A percentile compares a stretch with the other conserved stretches of the same genome.
These are phyloP conservation scores for Agapanthus africanus DNA, from an alignment of 106 monocot genomes.

Conservation along the genomic window DNA sequence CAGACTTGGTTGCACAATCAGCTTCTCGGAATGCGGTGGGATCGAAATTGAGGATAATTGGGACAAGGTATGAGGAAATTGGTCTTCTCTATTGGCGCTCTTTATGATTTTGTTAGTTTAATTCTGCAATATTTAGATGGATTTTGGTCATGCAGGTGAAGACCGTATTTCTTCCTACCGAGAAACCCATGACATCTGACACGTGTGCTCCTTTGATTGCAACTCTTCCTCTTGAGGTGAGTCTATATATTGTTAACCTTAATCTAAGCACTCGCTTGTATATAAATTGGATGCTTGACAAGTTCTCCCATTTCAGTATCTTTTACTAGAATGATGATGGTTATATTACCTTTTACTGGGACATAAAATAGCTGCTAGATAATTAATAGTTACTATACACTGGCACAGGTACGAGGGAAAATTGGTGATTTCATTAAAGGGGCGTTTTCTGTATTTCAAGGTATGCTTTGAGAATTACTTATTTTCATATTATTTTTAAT, in stretches of 20 bases:
- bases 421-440: slow-evolving; percentile 90
- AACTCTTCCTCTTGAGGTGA: slow-evolving; percentile 96
- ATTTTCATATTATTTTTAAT: too few relatives aligned
- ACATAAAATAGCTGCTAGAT: neutral
- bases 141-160: slow-evolving; percentile 46
- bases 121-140: neutral
- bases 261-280: neutral
- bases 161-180: slow-evolving; percentile 75
- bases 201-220: slow-evolving; percentile 85
- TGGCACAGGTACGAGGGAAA: slow-evolving; percentile 65
- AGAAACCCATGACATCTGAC: slow-evolving; percentile 65
- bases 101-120: neutral
- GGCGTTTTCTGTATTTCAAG: slow-evolving; percentile 89
- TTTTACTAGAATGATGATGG: neutral
- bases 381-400: neutral
- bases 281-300: neutral
- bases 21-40: slow-evolving; percentile 98
- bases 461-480: too few relatives aligned
- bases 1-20: slow-evolving; percentile 80
- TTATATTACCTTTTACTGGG: neutral
- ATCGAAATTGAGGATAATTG: slow-evolving; percentile 99
- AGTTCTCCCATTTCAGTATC: neutral
- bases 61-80: slow-evolving; percentile 94
- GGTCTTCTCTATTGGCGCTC: too few relatives aligned
- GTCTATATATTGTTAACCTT: neutral